Conservation (phyloP, 345 rosid species). For the Erodium maritimum region DNA sequence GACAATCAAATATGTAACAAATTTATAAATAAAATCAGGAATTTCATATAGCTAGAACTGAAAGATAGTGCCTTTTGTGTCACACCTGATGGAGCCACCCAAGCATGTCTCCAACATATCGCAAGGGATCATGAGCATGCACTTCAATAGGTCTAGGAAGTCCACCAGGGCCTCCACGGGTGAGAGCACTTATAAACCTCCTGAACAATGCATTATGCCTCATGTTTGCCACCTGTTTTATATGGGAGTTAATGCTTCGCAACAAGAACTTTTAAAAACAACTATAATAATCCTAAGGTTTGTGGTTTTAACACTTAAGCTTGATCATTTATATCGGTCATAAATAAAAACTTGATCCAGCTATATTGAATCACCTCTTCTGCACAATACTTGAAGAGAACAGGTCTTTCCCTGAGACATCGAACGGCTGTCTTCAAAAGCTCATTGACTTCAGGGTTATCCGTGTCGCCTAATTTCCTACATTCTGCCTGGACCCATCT, state of each 20-base stretch:
- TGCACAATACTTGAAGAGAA: constrained; percentile 96
- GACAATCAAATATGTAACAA: background rate
- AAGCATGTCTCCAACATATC: constrained; percentile 96
- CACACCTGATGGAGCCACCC: constrained; percentile 99
- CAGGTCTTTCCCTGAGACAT: constrained; percentile 91
- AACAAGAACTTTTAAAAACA: constrained; percentile 8
- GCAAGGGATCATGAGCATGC: constrained; percentile 98
- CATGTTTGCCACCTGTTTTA: constrained; percentile 79
- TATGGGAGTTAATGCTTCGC: constrained; percentile 5
- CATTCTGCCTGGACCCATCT: constrained; percentile 99
- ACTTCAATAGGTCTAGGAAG: constrained; percentile 99
- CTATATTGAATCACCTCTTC: constrained; percentile 66
- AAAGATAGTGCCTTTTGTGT: constrained; percentile 1
- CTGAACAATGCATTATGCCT: constrained; percentile 94
- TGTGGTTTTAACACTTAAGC: constrained; percentile 3
- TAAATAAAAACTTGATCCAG: background rate
- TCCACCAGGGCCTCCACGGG: constrained; percentile 98
- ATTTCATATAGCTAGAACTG: constrained; percentile 9
- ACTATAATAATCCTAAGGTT: background rate
- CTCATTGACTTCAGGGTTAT: constrained; percentile 87
- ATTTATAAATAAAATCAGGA: background rate
- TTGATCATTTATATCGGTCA: background rate
- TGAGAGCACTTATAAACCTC: constrained; percentile 96
- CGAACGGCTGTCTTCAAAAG: constrained; percentile 72
- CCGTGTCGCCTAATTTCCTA: constrained; percentile 84